Evolutionary conservation across 2,329 filamentous ascomycete species (phyloP).

Genomic region (Thermothelomyces thermophilus): DNA sequence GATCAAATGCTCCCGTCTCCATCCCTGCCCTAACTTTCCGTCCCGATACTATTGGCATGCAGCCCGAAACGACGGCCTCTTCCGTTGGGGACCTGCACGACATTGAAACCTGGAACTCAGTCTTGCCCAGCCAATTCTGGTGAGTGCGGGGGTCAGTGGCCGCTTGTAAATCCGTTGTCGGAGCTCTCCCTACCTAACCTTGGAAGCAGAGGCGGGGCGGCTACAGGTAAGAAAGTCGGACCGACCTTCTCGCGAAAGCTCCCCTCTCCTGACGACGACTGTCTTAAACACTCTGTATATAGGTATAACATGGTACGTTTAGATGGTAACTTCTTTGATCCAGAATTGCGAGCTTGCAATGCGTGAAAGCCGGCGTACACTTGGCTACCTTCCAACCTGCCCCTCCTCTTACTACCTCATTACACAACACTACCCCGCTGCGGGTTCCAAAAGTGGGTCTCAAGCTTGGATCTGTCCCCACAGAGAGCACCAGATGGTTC

Average conservation of each 20-base stretch:
- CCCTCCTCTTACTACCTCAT: too few species aligned
- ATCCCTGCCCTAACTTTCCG: conserved; percentile 9
- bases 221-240: not conserved
- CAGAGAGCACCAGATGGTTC: conserved; percentile 1
- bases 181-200: conserved; percentile 9
- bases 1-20: not conserved
- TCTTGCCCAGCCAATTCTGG: conserved; percentile 2
- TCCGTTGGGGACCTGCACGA: not conserved
- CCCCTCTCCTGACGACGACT: too few species aligned
- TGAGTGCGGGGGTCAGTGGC: conserved; percentile 8
- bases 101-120: not conserved
- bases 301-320: too few species aligned
- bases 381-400: too few species aligned
- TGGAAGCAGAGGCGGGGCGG: too few species aligned
- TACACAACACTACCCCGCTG: conserved; percentile 5
- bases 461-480: not conserved
- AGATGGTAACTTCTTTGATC: too few species aligned
- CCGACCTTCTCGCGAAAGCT: not conserved
- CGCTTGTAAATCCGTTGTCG: conserved; percentile 14
- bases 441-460: not conserved
- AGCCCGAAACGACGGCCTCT: not conserved
- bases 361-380: too few species aligned
- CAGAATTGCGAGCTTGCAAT: too few species aligned
- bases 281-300: too few species aligned
- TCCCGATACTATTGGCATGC: not conserved